Evolutionary conservation across 2,329 filamentous ascomycete genomes (phyloP).

Genomic region (Apiospora pterosperma): DNA sequence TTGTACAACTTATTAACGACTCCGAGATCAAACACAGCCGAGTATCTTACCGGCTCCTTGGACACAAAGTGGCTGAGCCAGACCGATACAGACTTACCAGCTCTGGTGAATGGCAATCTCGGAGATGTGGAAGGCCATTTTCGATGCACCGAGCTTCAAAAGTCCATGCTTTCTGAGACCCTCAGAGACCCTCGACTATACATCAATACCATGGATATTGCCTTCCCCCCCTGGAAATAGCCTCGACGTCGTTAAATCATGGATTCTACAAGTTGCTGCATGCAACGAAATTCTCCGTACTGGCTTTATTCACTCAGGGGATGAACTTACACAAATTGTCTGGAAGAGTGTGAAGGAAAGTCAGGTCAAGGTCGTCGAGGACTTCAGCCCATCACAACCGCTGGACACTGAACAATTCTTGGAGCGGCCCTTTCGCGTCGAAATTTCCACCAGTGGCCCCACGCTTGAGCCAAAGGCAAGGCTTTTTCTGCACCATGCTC

Average conservation of each 20-base stretch:
- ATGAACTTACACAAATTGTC: slow-evolving; percentile 59
- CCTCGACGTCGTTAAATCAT: slow-evolving; percentile 37
- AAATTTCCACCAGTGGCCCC: slow-evolving; percentile 36
- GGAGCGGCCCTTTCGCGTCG: slow-evolving; percentile 56
- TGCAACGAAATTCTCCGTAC: slow-evolving; percentile 68
- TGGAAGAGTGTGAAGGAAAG: slow-evolving; percentile 49
- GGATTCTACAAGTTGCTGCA: slow-evolving; percentile 46
- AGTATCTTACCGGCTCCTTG: neutral
- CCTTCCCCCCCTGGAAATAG: slow-evolving; percentile 40
- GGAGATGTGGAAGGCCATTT: slow-evolving; percentile 21
- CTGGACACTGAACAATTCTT: slow-evolving; percentile 39
- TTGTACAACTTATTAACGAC: slow-evolving; percentile 11
- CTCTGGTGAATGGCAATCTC: slow-evolving; percentile 9
- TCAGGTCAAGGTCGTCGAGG: slow-evolving; percentile 39
- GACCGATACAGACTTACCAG: neutral
- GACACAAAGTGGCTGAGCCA: neutral
- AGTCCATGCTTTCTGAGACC: slow-evolving; percentile 79
- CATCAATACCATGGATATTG: slow-evolving; percentile 72
- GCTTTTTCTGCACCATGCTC: slow-evolving; percentile 71
- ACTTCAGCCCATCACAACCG: slow-evolving; percentile 37
- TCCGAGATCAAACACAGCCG: neutral
- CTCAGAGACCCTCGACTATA: slow-evolving; percentile 58
- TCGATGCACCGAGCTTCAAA: slow-evolving; percentile 70
- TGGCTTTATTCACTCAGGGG: slow-evolving; percentile 61
- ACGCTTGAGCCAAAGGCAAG: slow-evolving; percentile 12